Conservation (phyloP, 2,329 filamentous ascomycete species). For the Malbranchea zuffiana region DNA sequence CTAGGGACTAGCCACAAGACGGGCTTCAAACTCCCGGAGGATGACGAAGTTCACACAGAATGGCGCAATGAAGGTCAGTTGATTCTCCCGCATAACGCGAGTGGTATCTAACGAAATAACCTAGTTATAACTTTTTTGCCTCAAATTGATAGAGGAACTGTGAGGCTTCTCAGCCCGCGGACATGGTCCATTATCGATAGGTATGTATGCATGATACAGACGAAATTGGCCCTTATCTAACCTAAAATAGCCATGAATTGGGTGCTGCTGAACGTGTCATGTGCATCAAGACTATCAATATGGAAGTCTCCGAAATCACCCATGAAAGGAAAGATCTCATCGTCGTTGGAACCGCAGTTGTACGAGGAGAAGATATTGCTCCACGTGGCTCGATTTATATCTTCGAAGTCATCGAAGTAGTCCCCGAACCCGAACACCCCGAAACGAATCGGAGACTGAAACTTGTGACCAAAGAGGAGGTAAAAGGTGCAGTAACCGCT, state of each 20-base stretch:
- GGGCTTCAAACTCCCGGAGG: conserved; percentile 72
- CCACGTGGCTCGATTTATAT: conserved; percentile 78
- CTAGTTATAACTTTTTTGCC: conserved; percentile 50
- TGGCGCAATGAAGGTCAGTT: conserved; percentile 58
- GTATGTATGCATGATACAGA: conserved; percentile 18
- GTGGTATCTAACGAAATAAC: conserved; percentile 2
- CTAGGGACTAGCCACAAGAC: conserved; percentile 57
- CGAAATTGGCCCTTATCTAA: not conserved
- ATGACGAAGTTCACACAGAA: conserved; percentile 72
- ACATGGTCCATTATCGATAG: conserved; percentile 72
- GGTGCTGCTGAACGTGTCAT: conserved; percentile 60
- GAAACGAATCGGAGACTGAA: conserved; percentile 82
- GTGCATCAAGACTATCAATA: conserved; percentile 68
- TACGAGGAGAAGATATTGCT: conserved; percentile 82
- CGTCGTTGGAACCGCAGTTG: conserved; percentile 71
- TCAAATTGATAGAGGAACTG: conserved; percentile 55
- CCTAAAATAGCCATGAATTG: conserved; percentile 9
- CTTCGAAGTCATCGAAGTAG: conserved; percentile 83
- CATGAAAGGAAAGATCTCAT: conserved; percentile 76
- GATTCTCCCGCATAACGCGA: not conserved
- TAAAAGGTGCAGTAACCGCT: conserved; percentile 82
- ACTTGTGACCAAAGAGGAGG: conserved; percentile 76
- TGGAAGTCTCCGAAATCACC: conserved; percentile 85
- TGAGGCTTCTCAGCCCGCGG: conserved; percentile 68
- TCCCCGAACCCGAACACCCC: conserved; percentile 72